Percentiles rank a stretch among this genome's conserved stretches.
phyloP scores from a whole-genome alignment of 177 flowering plant species.

The Vitis hybrid region DNA sequence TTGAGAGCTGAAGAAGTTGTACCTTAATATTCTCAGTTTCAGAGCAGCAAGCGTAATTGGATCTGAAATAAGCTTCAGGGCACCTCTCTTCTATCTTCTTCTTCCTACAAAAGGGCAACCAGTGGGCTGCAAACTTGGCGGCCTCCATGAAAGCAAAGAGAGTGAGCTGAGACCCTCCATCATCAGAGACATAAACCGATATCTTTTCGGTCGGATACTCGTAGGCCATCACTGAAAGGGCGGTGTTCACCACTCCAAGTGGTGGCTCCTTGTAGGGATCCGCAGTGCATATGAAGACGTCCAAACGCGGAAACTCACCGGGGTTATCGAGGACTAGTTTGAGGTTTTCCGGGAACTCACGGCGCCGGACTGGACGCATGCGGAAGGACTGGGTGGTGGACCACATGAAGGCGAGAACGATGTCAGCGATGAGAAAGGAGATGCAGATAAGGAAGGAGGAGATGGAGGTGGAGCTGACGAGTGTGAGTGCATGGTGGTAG shows the following conservation, averaged over 20 bases:
- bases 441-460: conserved; percentile 23
- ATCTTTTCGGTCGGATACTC: conserved; percentile 31
- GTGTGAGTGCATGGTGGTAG: conserved; percentile 36
- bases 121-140: conserved; percentile 44
- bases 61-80: conserved; percentile 44
- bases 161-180: conserved; percentile 54
- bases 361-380: conserved; percentile 41
- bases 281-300: conserved; percentile 35
- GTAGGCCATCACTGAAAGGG: conserved; percentile 29
- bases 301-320: conserved; percentile 20
- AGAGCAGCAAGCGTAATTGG: conserved; percentile 15
- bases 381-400: conserved; percentile 37
- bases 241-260: conserved; percentile 26
- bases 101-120: conserved; percentile 57
- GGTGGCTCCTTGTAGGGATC: conserved; percentile 39
- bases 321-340: conserved; percentile 10
- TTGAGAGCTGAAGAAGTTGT: neutral
- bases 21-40: conserved; percentile 45
- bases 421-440: conserved; percentile 40
- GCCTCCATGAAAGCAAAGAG: conserved; percentile 61
- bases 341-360: conserved; percentile 44
- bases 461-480: conserved; percentile 25
- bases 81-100: conserved; percentile 31
- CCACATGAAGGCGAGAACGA: conserved; percentile 65
- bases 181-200: conserved; percentile 28